A percentile compares a stretch with the other conserved stretches of the same genome.
phyloP scores from a whole-genome alignment of 2,329 filamentous ascomycete genomes.

The Colletotrichum graminicola region DNA sequence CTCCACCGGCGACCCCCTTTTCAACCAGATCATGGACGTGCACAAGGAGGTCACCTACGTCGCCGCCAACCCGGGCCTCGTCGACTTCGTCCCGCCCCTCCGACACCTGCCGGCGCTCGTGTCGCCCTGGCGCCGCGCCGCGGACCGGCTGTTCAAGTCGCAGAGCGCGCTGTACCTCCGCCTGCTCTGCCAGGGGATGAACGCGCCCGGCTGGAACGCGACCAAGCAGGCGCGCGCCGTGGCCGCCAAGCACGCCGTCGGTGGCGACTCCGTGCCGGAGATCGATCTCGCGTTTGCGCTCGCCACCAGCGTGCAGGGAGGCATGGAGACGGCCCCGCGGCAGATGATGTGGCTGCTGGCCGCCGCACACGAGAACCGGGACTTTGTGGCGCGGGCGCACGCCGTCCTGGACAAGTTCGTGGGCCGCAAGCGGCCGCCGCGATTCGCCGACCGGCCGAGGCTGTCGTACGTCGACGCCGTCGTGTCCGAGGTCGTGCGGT shows the following conservation, averaged over 20 bases:
- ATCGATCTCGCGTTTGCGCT: conserved; percentile 53
- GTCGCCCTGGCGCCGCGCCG: conserved; percentile 52
- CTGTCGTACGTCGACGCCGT: conserved; percentile 59
- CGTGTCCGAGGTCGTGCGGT: conserved; percentile 58
- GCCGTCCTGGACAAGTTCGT: conserved; percentile 56
- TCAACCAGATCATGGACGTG: conserved; percentile 45
- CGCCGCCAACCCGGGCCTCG: conserved; percentile 49
- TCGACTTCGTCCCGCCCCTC: conserved; percentile 57
- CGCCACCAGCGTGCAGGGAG: conserved; percentile 49
- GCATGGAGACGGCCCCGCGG: conserved; percentile 49
- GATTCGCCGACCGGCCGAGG: conserved; percentile 53
- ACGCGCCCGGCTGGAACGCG: conserved; percentile 49
- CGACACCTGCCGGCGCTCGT: conserved; percentile 54
- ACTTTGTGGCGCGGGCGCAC: conserved; percentile 50
- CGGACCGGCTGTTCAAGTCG: conserved; percentile 49
- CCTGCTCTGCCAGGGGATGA: conserved; percentile 45
- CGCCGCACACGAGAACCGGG: conserved; percentile 48
- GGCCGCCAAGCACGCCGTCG: conserved; percentile 46
- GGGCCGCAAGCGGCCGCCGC: conserved; percentile 54
- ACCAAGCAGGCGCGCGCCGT: conserved; percentile 48
- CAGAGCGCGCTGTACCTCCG: conserved; percentile 46
- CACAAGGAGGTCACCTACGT: conserved; percentile 47
- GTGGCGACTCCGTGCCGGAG: conserved; percentile 40
- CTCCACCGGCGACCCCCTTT: conserved; percentile 44
- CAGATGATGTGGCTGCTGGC: conserved; percentile 50